Conservation (phyloP, 805 yeast genomes). For the Crinitomyces ghanaensis region DNA sequence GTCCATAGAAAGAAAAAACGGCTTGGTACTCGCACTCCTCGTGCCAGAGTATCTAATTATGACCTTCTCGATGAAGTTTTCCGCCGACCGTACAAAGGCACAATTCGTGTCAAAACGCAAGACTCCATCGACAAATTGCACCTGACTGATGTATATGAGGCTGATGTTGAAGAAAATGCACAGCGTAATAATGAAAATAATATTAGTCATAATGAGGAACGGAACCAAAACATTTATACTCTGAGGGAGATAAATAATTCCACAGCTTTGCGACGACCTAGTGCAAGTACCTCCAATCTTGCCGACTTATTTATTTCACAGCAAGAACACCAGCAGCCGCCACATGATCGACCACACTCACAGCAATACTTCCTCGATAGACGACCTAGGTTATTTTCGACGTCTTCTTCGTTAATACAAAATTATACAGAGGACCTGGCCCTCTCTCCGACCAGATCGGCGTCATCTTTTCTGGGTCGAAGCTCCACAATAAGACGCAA, state of each 20-base stretch:
- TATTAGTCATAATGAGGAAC: not conserved
- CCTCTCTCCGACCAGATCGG: constrained; percentile 10
- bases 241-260: not conserved
- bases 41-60: constrained; percentile 19
- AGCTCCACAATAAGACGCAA: not conserved
- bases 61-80: constrained; percentile 23
- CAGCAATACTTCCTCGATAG: not conserved
- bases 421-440: constrained; percentile 3
- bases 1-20: too few species aligned
- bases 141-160: not conserved
- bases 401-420: constrained; percentile 2
- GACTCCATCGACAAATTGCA: constrained; percentile 2
- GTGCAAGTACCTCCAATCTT: not conserved
- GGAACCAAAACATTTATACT: not conserved
- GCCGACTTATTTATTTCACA: not conserved
- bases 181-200: constrained; percentile 2
- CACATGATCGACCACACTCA: not conserved
- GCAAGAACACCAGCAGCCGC: not conserved
- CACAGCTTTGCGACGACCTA: not conserved
- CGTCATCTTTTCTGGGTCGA: constrained; percentile 7
- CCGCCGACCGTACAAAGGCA: constrained; percentile 20
- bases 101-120: constrained; percentile 12
- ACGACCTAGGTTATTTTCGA: constrained; percentile 1
- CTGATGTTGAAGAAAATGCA: constrained; percentile 1
- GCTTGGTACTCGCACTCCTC: too few species aligned